These are phyloP conservation scores for Yamadazyma pseudoaaseri DNA, from an alignment of 1,139 yeast genomes.

Conservation along the genomic window DNA sequence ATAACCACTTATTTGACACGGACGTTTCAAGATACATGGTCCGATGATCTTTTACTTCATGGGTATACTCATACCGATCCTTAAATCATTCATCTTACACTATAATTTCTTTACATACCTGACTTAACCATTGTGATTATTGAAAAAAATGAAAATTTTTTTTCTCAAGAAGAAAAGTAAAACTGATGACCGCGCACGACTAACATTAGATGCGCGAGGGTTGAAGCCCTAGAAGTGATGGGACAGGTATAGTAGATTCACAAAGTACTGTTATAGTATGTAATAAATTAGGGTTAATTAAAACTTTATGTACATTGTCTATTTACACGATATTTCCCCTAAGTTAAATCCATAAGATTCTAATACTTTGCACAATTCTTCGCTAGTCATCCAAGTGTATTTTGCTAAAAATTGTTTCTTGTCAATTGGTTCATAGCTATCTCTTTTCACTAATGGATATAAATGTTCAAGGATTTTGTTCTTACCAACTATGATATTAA, in stretches of 20 bases:
- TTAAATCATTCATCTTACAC: background rate
- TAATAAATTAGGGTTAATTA: background rate
- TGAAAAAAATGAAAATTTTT: conserved; percentile 15
- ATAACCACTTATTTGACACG: no score
- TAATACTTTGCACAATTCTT: conserved; percentile 42
- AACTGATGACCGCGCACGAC: conserved; percentile 1
- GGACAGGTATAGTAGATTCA: background rate
- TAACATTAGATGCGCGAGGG: background rate
- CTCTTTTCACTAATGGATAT: conserved; percentile 50
- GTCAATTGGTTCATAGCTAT: conserved; percentile 43
- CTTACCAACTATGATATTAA: conserved; percentile 57
- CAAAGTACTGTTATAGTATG: background rate
- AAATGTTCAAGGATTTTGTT: conserved; percentile 56
- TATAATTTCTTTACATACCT: conserved; percentile 43
- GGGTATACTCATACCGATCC: no score
- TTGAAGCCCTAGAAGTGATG: background rate
- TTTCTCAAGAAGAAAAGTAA: conserved; percentile 2
- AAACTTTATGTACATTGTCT: background rate
- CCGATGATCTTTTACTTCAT: no score
- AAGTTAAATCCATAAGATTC: conserved; percentile 36
- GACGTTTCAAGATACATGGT: no score
- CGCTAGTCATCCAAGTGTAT: conserved; percentile 38
- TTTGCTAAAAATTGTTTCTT: conserved; percentile 30
- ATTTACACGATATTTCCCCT: conserved; percentile 9
- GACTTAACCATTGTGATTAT: conserved; percentile 55